Evolutionary conservation across 306 rosid genomes (phyloP), one percentile per base, ranked within the genome.

Genomic region (Glycine latifolia): DNA sequence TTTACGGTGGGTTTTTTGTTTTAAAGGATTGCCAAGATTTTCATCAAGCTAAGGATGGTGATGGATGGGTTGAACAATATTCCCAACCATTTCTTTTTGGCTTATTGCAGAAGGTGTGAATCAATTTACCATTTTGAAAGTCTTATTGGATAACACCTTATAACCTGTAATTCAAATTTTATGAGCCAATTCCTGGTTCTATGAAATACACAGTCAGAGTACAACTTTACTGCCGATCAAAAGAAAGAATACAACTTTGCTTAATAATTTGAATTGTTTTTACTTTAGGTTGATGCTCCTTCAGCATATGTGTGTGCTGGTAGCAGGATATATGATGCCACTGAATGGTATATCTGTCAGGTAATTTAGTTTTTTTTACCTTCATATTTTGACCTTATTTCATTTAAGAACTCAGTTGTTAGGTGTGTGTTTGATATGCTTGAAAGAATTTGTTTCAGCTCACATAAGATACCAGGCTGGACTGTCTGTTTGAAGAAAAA

Each of bases 41-140:
- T 79, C 99, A 96, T 89, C 99, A 79, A 90, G 99, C 98, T 14
- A 96, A 92, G 82, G 99, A 96, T 79, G 98, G 99, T 68, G 99
- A 96, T 75, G 99, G 98, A 78, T 96, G 99, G 99, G 97, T 93
- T 58, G 99, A 96, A 85, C 98, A 96, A 88, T 93, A 94, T 88
- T 89, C 91, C 61, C 97, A 92, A 79, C 97, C 97, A 43, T 87
- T 92, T 86, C 86, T 93, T 72, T 92, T 93, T 83, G 99, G 99
- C 68, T 82, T 96, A 69, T 67, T 96, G 90, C 99, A 96, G 87
- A 96, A 90, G 98, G 99, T 96, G 31, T 26, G 63, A 31, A 59
- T 83, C 82, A 52, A 61, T 58, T 46, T 81, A 46, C 35, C 33
- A 41, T 41, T 55, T 10, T 39, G 61, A 54, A 63, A 62, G 61